Evolutionary conservation across 139 green algal species (phyloP).

Genomic region (Coelastrella sp.): DNA sequence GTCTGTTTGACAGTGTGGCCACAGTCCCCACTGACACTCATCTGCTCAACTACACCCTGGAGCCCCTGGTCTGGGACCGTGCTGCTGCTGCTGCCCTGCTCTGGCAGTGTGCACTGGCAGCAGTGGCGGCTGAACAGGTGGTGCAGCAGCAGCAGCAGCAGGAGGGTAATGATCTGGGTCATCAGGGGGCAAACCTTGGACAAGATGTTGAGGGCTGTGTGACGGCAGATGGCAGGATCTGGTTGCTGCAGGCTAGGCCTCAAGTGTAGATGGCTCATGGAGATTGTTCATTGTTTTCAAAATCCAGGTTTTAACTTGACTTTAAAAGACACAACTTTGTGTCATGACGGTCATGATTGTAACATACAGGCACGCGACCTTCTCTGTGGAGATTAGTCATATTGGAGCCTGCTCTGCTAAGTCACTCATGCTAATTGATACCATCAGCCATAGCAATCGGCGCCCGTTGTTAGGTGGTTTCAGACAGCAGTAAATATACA

Average conservation of each 20-base stretch:
- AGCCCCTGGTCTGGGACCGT: conserved; percentile 28
- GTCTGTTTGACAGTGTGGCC: conserved; percentile 39
- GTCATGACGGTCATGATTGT: too few species aligned
- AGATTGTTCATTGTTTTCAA: too few species aligned
- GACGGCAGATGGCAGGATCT: conserved; percentile 34
- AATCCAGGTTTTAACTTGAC: too few species aligned
- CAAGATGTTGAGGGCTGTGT: conserved; percentile 42
- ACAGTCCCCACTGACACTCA: neutral
- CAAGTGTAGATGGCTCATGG: conserved; percentile 12
- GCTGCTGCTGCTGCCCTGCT: neutral
- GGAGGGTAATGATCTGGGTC: neutral
- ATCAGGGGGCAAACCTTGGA: neutral
- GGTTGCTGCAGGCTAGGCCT: conserved; percentile 39
- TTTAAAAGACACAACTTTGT: too few species aligned
- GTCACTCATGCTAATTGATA: too few species aligned
- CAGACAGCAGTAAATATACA: too few species aligned
- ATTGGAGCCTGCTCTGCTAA: too few species aligned
- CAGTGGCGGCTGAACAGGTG: conserved; percentile 21
- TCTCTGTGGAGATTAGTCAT: too few species aligned
- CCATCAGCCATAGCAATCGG: too few species aligned
- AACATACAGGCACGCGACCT: too few species aligned
- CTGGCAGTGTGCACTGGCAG: conserved; percentile 36
- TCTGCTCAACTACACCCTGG: conserved; percentile 17
- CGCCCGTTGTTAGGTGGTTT: too few species aligned
- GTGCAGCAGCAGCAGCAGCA: conserved; percentile 35